Percentiles rank a stretch among this genome's conserved stretches.
phyloP scores from a whole-genome alignment of 495 filamentous ascomycete species.

The Parachaetomium inaequale region DNA sequence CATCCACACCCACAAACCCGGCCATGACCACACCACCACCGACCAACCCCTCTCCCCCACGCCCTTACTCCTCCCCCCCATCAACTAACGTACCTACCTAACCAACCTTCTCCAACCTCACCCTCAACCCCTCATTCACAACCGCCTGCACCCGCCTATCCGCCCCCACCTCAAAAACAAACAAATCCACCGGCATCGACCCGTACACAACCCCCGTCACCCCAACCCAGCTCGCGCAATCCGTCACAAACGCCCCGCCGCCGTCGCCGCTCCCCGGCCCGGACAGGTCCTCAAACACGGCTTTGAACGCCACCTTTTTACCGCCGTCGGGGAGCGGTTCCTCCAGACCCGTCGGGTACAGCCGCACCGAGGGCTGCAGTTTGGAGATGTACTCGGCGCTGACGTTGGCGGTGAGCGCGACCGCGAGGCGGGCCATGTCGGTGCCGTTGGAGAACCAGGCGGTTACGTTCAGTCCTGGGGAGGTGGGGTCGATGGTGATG shows the following conservation, averaged over 20 bases:
- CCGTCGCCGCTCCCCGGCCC: constrained; percentile 10
- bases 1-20: not conserved
- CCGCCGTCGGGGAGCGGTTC: constrained; percentile 30
- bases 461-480: constrained; percentile 44
- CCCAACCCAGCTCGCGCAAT: constrained; percentile 41
- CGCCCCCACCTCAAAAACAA: constrained; percentile 41
- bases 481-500: constrained; percentile 33
- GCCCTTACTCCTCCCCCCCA: too few relatives aligned
- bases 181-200: constrained; percentile 39
- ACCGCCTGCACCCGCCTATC: constrained; percentile 35
- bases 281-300: constrained; percentile 41
- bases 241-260: constrained; percentile 28
- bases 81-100: not conserved
- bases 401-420: constrained; percentile 33
- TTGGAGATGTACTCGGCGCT: constrained; percentile 26
- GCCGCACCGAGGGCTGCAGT: constrained; percentile 27
- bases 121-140: constrained; percentile 40
- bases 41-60: not conserved
- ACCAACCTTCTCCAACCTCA: constrained; percentile 28
- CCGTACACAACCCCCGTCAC: constrained; percentile 38
- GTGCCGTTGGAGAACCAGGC: constrained; percentile 52
- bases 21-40: not conserved
- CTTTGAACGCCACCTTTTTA: constrained; percentile 39
- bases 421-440: constrained; percentile 35
- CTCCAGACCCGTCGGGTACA: constrained; percentile 44